Evolutionary conservation across 441 rosid genomes (phyloP).

Genomic region (Bruguiera hainesii): DNA sequence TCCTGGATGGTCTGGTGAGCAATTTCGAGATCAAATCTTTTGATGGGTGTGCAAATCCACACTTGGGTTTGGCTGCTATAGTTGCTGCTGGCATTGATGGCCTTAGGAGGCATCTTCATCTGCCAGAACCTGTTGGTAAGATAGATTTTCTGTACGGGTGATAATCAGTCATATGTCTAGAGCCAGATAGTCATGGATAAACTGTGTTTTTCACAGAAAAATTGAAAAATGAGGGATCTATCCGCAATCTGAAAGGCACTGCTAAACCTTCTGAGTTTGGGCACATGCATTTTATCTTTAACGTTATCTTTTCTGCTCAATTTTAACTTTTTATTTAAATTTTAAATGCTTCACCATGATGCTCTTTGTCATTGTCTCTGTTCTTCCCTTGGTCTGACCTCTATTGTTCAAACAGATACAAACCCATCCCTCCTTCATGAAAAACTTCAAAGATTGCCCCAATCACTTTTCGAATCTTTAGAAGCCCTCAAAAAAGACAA

Average conservation of each 20-base stretch:
- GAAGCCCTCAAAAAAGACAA: conserved; percentile 63
- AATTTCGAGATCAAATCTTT: conserved; percentile 90
- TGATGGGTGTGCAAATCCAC: conserved; percentile 91
- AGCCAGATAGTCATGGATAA: not conserved
- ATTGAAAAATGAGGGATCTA: too few relatives aligned
- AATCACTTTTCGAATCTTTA: conserved; percentile 63
- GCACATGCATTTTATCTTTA: too few relatives aligned
- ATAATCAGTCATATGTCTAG: not conserved
- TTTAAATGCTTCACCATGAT: not conserved
- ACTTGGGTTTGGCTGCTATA: conserved; percentile 74
- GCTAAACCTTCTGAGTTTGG: too few relatives aligned
- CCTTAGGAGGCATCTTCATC: conserved; percentile 55
- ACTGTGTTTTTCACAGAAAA: not conserved
- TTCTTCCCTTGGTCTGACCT: not conserved
- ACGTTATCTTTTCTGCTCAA: too few relatives aligned
- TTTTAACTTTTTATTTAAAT: too few relatives aligned
- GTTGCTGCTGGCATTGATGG: conserved; percentile 92
- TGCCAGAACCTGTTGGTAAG: conserved; percentile 80
- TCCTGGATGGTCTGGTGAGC: conserved; percentile 67
- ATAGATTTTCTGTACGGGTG: not conserved
- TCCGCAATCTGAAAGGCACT: too few relatives aligned
- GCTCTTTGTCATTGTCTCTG: not conserved
- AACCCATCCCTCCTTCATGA: conserved; percentile 58
- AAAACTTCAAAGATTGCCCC: conserved; percentile 58
- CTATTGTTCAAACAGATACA: conserved; percentile 38